Conservation (phyloP, 805 yeast species). For the Ogataea trehalophila region DNA sequence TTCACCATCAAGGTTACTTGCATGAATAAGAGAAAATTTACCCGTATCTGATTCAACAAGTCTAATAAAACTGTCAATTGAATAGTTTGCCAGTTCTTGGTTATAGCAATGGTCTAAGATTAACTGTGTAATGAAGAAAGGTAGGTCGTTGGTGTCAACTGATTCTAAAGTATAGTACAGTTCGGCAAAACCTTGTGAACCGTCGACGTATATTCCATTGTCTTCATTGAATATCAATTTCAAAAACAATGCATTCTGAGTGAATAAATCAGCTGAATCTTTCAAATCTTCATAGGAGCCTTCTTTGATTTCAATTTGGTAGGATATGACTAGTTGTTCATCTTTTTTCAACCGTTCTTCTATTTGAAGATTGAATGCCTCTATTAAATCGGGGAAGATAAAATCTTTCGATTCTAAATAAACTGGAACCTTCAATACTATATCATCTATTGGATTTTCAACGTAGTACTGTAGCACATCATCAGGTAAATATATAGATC, state of each 20-base stretch:
- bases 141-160: conserved; percentile 45
- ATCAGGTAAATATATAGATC: conserved; percentile 8
- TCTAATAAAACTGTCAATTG: conserved; percentile 19
- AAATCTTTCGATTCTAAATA: conserved; percentile 40
- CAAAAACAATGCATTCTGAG: conserved; percentile 17
- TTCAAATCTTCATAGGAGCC: conserved; percentile 5
- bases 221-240: conserved; percentile 13
- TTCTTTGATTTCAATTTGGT: conserved; percentile 19
- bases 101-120: conserved; percentile 27
- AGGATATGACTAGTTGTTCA: conserved; percentile 15
- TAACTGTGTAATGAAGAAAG: conserved; percentile 43
- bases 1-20: conserved; percentile 5
- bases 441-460: conserved; percentile 38
- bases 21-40: conserved; percentile 9
- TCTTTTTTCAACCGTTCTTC: conserved; percentile 34
- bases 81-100: conserved; percentile 23
- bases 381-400: conserved; percentile 56
- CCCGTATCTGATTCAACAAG: not conserved
- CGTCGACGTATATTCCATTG: conserved; percentile 28
- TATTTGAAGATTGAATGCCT: conserved; percentile 47
- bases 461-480: conserved; percentile 15
- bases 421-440: conserved; percentile 40
- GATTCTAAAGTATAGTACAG: conserved; percentile 33
- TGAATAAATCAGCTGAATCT: conserved; percentile 4
- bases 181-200: conserved; percentile 19